Conservation (phyloP, 306 rosid species). For the Spatholobus suberectus region DNA sequence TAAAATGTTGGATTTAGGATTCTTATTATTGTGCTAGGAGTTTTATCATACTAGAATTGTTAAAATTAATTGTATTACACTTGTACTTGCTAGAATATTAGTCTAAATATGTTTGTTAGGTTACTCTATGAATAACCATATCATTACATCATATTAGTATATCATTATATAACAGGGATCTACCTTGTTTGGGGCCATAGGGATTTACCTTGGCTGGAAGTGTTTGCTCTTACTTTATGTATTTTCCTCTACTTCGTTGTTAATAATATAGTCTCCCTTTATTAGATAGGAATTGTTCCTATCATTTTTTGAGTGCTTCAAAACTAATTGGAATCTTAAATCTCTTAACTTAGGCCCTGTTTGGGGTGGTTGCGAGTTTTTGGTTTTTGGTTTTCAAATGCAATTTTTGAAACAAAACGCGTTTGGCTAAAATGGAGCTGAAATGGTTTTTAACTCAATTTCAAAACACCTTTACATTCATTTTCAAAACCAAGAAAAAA, state of each 20-base stretch:
- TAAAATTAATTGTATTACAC: not conserved
- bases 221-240: no score
- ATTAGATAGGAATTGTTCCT: no score
- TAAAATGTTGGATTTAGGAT: not conserved
- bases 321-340: not conserved
- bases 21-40: not conserved
- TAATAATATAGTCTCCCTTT: no score
- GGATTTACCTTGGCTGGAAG: not conserved
- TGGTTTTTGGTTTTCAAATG: no score
- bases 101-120: not conserved
- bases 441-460: no score
- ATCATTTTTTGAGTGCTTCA: not conserved
- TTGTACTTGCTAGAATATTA: not conserved
- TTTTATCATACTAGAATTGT: not conserved
- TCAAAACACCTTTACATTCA: no score
- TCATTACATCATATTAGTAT: not conserved
- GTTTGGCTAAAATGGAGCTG: no score
- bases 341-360: no score
- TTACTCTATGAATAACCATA: not conserved
- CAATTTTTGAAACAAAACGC: no score
- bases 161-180: not conserved
- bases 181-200: not conserved
- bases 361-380: no score
- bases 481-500: no score
- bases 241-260: no score